Evolutionary conservation across 257 asterid genomes (phyloP), one percentile per base, ranked within the genome.

Genomic region (Solanum medicagineum): DNA sequence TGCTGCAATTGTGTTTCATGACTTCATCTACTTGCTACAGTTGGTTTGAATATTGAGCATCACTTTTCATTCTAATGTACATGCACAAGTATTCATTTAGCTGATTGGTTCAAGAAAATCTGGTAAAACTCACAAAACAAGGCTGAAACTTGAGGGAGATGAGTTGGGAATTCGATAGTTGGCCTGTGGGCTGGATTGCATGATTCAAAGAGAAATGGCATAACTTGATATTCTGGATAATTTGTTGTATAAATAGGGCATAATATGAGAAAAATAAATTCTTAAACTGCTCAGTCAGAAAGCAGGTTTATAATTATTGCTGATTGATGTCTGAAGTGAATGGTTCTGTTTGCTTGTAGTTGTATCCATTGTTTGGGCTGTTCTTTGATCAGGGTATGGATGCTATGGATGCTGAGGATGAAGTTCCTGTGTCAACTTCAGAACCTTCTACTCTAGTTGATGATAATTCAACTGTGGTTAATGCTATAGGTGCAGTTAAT

Each of bases 401-500:
- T 45, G 65, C 89, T 83, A 95, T 94, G 97, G 95, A 95, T 45
- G 65, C 89, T 42, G 97, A 93, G 32, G 93, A 93, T 88, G 93
- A 92, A 57, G 88, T 44, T 69, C 85, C 90, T 6, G 91, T 85
- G 54, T 65, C 92, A 45, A 57, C 93, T 24, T 36, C 85, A n/a
- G 94, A 89, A 84, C 45, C 85, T 81, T 86, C 94, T 5, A 80
- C 65, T 65, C 87, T 87, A 44, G 90, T 53, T 83, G 81, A 84
- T 75, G 92, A 87, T 83, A 87, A 86, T 85, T 92, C 89, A 85
- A 74, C 87, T 51, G 87, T 85, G 85, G 92, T 73, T 87, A 89
- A 96, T 70, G 89, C 88, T 19, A 60, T 87, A 47, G 94, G 90
- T 75, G 88, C 91, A 75, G 84, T 90, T 74, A 84, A 91, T 22